These are phyloP conservation scores for Ceratobasidium papillatum DNA, from an alignment of 1,284 basidiomycete genomes.

Conservation along the genomic window DNA sequence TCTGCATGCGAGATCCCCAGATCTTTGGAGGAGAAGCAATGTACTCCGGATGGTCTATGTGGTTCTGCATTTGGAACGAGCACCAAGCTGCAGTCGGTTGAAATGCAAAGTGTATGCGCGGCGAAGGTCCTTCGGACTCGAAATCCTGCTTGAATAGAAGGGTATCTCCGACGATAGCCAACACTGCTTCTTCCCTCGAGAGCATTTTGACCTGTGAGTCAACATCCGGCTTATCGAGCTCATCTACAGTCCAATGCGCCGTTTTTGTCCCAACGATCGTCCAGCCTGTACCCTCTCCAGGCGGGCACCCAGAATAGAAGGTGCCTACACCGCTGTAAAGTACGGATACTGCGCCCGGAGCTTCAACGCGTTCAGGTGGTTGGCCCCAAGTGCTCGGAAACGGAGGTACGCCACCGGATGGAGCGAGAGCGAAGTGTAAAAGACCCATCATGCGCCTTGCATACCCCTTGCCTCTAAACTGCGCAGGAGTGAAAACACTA, in stretches of 20 bases:
- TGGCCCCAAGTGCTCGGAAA: constrained; percentile 57
- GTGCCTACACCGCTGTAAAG: constrained; percentile 72
- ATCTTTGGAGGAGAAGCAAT: constrained; percentile 24
- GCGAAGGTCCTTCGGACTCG: constrained; percentile 43
- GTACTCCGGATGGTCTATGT: constrained; percentile 42
- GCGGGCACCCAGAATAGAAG: constrained; percentile 63
- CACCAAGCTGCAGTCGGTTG: constrained; percentile 60
- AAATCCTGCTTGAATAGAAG: constrained; percentile 42
- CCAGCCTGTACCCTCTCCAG: constrained; percentile 59
- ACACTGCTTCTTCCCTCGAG: constrained; percentile 39
- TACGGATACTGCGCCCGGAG: constrained; percentile 59
- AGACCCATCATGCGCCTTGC: constrained; percentile 63
- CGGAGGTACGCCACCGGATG: constrained; percentile 48
- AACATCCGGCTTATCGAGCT: constrained; percentile 22
- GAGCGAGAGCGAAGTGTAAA: constrained; percentile 61
- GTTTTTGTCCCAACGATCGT: constrained; percentile 54
- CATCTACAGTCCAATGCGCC: constrained; percentile 57
- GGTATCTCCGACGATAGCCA: constrained; percentile 12
- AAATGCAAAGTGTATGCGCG: constrained; percentile 54
- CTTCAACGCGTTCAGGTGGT: constrained; percentile 50
- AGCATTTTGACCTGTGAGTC: constrained; percentile 31
- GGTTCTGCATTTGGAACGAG: constrained; percentile 61
- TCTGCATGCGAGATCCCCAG: neutral
- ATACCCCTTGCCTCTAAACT: constrained; percentile 60
- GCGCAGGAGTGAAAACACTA: constrained; percentile 60